These are phyloP conservation scores for Chrysochromulina parva DNA, from an alignment of 78 protist genomes.

Conservation along the genomic window DNA sequence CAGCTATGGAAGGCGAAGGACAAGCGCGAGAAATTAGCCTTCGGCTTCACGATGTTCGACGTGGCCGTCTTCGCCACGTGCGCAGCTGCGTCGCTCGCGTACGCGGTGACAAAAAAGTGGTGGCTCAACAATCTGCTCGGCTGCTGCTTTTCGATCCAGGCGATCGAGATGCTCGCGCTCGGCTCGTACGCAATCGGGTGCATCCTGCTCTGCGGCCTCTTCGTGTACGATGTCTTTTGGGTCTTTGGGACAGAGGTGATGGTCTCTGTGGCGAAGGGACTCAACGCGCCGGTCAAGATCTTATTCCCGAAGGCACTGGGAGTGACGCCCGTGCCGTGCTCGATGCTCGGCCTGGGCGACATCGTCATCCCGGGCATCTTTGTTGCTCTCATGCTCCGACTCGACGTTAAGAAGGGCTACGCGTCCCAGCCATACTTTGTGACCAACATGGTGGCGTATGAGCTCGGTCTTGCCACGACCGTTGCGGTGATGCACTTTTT, in stretches of 20 bases:
- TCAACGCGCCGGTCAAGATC: slow-evolving; percentile 93
- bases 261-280: slow-evolving; percentile 89
- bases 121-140: neutral
- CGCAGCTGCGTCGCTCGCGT: neutral
- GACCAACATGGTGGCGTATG: slow-evolving; percentile 61
- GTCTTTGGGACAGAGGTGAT: slow-evolving; percentile 90
- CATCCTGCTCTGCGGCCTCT: slow-evolving; percentile 46
- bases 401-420: slow-evolving; percentile 51
- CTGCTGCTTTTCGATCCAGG: neutral
- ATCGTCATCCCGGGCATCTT: slow-evolving; percentile 93
- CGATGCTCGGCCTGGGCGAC: slow-evolving; percentile 96
- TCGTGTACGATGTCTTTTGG: slow-evolving; percentile 94
- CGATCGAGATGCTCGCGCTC: neutral
- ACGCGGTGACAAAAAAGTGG: neutral
- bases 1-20: neutral
- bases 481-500: slow-evolving; percentile 83
- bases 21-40: no score
- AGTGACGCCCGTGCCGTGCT: slow-evolving; percentile 24
- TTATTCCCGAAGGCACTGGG: slow-evolving; percentile 77
- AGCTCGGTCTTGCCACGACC: slow-evolving; percentile 75
- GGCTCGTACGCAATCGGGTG: neutral
- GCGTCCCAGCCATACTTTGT: slow-evolving; percentile 59
- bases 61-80: neutral
- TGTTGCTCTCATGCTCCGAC: slow-evolving; percentile 79
- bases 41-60: neutral